A percentile compares a stretch with the other conserved stretches of the same genome.
phyloP scores from a whole-genome alignment of 768 basidiomycete genomes.

The Lentinus brumalis region DNA sequence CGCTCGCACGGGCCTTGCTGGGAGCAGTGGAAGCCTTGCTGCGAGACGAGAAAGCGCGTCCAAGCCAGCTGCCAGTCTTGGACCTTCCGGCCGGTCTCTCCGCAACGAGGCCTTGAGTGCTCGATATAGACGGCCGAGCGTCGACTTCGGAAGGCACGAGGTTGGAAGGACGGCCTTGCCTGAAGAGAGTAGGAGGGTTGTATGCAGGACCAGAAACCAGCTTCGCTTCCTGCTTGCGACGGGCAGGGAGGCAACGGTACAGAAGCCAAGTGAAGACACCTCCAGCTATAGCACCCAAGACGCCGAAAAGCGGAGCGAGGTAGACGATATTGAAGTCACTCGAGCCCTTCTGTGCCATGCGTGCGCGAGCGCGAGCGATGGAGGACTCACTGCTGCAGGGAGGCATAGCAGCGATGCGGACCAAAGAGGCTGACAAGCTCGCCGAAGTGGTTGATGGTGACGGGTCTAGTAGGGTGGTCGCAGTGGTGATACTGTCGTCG shows the following conservation, averaged over 20 bases:
- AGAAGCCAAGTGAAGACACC: conserved; percentile 24
- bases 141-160: conserved; percentile 6
- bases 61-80: conserved; percentile 15
- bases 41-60: conserved; percentile 16
- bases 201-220: conserved; percentile 34
- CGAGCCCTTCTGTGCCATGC: background rate
- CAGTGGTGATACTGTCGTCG: background rate
- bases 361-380: background rate
- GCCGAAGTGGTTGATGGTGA: background rate
- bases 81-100: background rate
- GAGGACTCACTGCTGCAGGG: conserved; percentile 23
- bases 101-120: background rate
- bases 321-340: conserved; percentile 28
- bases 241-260: conserved; percentile 14
- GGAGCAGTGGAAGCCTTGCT: background rate
- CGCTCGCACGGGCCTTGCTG: background rate
- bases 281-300: conserved; percentile 28
- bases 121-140: conserved; percentile 5
- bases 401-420: conserved; percentile 29
- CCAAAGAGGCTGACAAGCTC: conserved; percentile 11
- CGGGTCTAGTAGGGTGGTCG: background rate
- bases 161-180: background rate
- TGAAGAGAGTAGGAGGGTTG: conserved; percentile 15
- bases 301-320: conserved; percentile 32
- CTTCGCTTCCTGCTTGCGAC: background rate